These are phyloP conservation scores for Nitzschia palea DNA, from an alignment of 108 stramenopile species.

Conservation along the genomic window DNA sequence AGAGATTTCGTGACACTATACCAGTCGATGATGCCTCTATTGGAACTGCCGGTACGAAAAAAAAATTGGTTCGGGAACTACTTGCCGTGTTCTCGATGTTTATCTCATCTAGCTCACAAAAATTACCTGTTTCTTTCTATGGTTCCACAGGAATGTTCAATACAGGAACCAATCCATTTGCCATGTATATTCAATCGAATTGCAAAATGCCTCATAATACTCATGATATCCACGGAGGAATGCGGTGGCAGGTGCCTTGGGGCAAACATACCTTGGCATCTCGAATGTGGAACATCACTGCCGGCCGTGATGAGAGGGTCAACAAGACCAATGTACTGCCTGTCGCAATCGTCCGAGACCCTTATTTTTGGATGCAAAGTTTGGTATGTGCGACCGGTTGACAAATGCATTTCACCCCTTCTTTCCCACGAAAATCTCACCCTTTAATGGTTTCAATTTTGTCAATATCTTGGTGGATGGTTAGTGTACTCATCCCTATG, in stretches of 20 bases:
- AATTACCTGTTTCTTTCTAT: background rate
- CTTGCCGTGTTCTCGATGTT: background rate
- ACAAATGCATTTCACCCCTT: background rate
- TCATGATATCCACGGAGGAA: constrained; percentile 25
- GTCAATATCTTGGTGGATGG: no score
- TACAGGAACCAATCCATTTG: constrained; percentile 77
- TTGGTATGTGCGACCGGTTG: constrained; percentile 36
- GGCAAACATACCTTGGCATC: constrained; percentile 48
- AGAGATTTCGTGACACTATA: constrained; percentile 51
- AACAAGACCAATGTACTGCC: constrained; percentile 67
- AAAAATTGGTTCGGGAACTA: background rate
- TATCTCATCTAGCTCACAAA: background rate
- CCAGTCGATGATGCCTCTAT: constrained; percentile 45
- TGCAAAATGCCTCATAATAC: constrained; percentile 44
- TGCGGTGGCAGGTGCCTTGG: constrained; percentile 76
- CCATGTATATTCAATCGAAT: constrained; percentile 36
- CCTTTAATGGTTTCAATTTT: no score
- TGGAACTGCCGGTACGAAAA: constrained; percentile 45
- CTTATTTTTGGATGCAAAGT: constrained; percentile 81
- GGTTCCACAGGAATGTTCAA: constrained; percentile 60
- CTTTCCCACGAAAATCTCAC: background rate
- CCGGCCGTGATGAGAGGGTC: constrained; percentile 22
- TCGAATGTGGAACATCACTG: constrained; percentile 36
- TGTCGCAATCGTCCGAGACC: constrained; percentile 84
- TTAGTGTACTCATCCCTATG: constrained; percentile 54